phyloP scores from a whole-genome alignment of 2,329 filamentous ascomycete species.

The Botrytis elliptica region DNA sequence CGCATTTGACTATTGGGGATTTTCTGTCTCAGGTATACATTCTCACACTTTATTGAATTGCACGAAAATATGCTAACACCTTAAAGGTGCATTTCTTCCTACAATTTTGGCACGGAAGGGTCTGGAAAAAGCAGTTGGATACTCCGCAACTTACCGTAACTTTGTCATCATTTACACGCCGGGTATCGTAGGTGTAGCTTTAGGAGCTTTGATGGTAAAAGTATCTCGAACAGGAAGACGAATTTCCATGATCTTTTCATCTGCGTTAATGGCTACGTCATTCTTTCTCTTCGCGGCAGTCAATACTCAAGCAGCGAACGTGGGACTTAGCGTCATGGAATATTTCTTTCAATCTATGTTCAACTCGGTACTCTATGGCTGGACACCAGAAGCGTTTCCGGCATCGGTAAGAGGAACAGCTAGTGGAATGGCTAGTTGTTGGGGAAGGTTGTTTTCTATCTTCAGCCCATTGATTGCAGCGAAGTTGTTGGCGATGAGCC shows the following conservation, averaged over 20 bases:
- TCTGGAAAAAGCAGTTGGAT: constrained; percentile 27
- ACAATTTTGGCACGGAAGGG: constrained; percentile 39
- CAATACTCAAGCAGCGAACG: constrained; percentile 33
- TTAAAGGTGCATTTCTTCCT: constrained; percentile 44
- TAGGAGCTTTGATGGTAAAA: constrained; percentile 28
- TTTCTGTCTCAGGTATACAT: constrained; percentile 43
- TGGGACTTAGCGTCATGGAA: constrained; percentile 37
- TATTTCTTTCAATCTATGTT: constrained; percentile 39
- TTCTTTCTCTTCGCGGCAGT: constrained; percentile 35
- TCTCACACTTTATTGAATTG: constrained; percentile 28
- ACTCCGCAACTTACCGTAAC: constrained; percentile 39
- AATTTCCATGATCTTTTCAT: constrained; percentile 35
- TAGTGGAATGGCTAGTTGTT: constrained; percentile 57
- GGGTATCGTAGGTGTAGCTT: constrained; percentile 37
- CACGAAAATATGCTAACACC: constrained; percentile 7
- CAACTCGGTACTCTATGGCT: constrained; percentile 32
- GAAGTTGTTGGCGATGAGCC: constrained; percentile 42
- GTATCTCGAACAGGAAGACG: constrained; percentile 33
- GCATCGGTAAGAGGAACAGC: constrained; percentile 52
- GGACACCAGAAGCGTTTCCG: constrained; percentile 38
- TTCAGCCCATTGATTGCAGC: constrained; percentile 56
- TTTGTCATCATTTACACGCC: constrained; percentile 42
- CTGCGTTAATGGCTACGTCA: constrained; percentile 34
- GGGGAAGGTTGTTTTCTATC: constrained; percentile 58
- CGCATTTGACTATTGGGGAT: constrained; percentile 51